Evolutionary conservation across 805 yeast genomes (phyloP).

Genomic region (Candida sonorensis): DNA sequence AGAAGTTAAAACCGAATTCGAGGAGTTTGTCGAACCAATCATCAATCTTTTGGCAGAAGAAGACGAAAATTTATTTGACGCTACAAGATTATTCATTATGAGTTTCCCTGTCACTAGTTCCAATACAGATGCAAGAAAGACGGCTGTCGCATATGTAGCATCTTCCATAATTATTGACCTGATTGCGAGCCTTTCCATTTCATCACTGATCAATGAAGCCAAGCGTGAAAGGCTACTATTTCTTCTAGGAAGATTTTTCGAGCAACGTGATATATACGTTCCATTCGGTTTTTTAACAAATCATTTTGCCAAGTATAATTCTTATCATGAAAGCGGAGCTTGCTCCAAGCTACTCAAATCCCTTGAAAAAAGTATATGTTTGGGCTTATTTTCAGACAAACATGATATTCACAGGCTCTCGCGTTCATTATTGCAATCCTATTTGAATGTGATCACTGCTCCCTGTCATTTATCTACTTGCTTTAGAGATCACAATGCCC

Average conservation of each 20-base stretch:
- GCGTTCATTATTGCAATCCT: slow-evolving; percentile 31
- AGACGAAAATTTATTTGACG: slow-evolving; percentile 27
- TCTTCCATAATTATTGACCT: slow-evolving; percentile 31
- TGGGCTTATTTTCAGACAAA: slow-evolving; percentile 46
- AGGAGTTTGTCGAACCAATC: slow-evolving; percentile 25
- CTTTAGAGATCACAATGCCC: slow-evolving; percentile 25
- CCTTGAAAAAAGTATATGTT: slow-evolving; percentile 44
- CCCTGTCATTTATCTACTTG: slow-evolving; percentile 18
- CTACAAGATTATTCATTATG: slow-evolving; percentile 30
- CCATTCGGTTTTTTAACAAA: no score
- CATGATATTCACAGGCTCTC: slow-evolving; percentile 43
- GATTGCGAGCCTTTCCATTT: slow-evolving; percentile 25
- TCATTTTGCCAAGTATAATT: no score
- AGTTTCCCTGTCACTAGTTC: slow-evolving; percentile 28
- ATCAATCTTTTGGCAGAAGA: slow-evolving; percentile 31
- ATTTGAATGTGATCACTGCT: slow-evolving; percentile 15
- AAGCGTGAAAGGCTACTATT: slow-evolving; percentile 30
- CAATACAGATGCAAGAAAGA: slow-evolving; percentile 21
- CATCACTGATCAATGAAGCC: slow-evolving; percentile 15
- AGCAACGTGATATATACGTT: slow-evolving; percentile 24
- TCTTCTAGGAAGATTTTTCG: slow-evolving; percentile 33
- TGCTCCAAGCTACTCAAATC: slow-evolving; percentile 30
- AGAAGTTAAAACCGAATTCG: slow-evolving; percentile 18
- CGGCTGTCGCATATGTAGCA: slow-evolving; percentile 32
- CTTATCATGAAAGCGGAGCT: no score